Evolutionary conservation across 176 grass and related monocot species (phyloP), one percentile per base, ranked within the genome.

Genomic region (Avena atlantica): DNA sequence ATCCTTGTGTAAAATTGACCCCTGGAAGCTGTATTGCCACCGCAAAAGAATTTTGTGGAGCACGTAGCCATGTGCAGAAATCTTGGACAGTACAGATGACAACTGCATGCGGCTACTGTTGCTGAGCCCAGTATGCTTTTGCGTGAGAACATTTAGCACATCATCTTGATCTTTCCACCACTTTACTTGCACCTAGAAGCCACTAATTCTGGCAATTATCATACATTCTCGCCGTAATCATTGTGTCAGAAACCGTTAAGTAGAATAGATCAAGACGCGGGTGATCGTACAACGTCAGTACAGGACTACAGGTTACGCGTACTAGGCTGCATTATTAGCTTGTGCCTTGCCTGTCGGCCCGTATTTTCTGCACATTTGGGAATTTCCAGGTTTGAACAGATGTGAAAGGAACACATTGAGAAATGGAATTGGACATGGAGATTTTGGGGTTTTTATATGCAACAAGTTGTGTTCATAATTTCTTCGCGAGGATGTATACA

Each of bases 31-130:
- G 45, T 45, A 63, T 17, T 31, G 63, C 88, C 79, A 86, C 40
- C 62, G 40, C 11, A 78, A 78, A 42, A 4, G 20, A 42, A 24
- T 24, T 51, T 49, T 23, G 29, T 51, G 58, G 61, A 82, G 88
- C 84, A 78, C 64, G 12, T 72, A 19, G 13, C 37, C 89, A 90
- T 86, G 84, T 90, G 89, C 84, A 37, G 34, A 86, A 31, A 90
- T 82, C 50, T 86, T 56, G 5, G 45, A 9, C 70, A 66, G 48
- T 80, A 72, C 60, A 50, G 74, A 12, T 58, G 78, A 75, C 83
- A 81, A 37, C 70, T 25, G 83, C 69, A 11, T 49, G 48, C 48
- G 48, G 47, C 17, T 55, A 59, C 81, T 88, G 85, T 91, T 60
- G 76, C 76, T 81, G 76, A 88, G 49, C 86, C 2, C 29, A 31